Percentiles rank a stretch among this genome's conserved stretches.
These are phyloP conservation scores for Oryza meyeriana DNA, from an alignment of 176 grass and related monocot species.

Conservation along the genomic window DNA sequence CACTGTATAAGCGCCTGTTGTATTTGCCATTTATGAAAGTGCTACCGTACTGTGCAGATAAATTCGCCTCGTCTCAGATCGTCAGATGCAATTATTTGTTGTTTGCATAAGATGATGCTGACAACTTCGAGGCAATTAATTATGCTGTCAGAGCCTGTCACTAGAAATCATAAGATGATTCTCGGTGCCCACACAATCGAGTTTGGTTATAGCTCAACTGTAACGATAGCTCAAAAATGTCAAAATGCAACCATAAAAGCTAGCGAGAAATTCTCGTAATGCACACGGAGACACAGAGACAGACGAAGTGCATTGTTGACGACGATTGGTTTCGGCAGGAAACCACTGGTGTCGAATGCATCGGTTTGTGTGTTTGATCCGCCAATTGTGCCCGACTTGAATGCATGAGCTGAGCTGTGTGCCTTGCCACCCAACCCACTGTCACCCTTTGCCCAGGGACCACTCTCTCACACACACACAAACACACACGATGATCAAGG, in stretches of 20 bases:
- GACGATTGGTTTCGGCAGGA: constrained; percentile 24
- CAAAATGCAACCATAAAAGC: not conserved
- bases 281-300: not conserved
- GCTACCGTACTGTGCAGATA: not conserved
- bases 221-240: not conserved
- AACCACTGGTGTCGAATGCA: constrained; percentile 16
- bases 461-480: not conserved
- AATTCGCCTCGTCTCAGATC: not conserved
- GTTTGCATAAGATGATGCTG: not conserved
- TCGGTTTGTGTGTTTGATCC: constrained; percentile 16
- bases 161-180: not conserved
- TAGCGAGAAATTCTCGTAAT: not conserved
- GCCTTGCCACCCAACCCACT: constrained; percentile 31
- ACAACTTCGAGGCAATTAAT: not conserved
- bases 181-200: not conserved
- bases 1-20: not conserved
- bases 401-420: constrained; percentile 32
- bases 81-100: not conserved
- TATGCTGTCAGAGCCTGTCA: not conserved
- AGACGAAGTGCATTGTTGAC: not conserved
- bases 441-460: not conserved
- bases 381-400: constrained; percentile 38
- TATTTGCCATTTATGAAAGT: constrained; percentile 22
- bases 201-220: not conserved
- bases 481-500: not conserved